Evolutionary conservation across 352 stramenopile genomes (phyloP).

Genomic region (Phytophthora sojae): DNA sequence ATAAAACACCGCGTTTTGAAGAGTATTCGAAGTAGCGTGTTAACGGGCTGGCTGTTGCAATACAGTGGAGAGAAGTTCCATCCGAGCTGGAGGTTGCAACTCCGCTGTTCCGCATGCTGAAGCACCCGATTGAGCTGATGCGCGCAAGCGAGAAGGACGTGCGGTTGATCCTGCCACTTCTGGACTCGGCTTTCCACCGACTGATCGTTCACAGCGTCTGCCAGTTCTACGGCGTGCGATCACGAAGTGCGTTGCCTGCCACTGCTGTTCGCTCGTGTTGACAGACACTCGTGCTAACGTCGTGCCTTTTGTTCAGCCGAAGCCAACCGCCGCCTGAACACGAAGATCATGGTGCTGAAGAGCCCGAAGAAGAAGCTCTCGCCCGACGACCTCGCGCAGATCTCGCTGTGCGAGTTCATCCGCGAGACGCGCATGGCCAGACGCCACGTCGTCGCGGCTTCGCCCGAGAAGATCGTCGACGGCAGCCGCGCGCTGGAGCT

Average conservation of each 20-base stretch:
- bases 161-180: conserved; percentile 74
- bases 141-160: conserved; percentile 69
- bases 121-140: conserved; percentile 70
- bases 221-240: conserved; percentile 89
- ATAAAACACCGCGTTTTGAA: not conserved
- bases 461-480: conserved; percentile 38
- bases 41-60: not conserved
- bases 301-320: conserved; percentile 51
- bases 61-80: conserved; percentile 78
- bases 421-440: conserved; percentile 68
- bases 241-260: conserved; percentile 65
- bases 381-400: conserved; percentile 55
- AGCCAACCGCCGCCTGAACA: conserved; percentile 70
- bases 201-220: conserved; percentile 89
- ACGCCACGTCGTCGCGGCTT: conserved; percentile 25
- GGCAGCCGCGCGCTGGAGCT: conserved; percentile 47
- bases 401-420: conserved; percentile 82
- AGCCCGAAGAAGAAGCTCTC: conserved; percentile 60
- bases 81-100: conserved; percentile 76
- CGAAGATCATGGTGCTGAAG: conserved; percentile 86
- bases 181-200: conserved; percentile 88
- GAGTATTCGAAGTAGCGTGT: not conserved
- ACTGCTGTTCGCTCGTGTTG: not conserved
- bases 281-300: conserved; percentile 16
- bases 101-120: conserved; percentile 64